Evolutionary conservation across 176 grass and related monocot species (phyloP), one percentile per base, ranked within the genome.

Genomic region (Aegilops tauschii): DNA sequence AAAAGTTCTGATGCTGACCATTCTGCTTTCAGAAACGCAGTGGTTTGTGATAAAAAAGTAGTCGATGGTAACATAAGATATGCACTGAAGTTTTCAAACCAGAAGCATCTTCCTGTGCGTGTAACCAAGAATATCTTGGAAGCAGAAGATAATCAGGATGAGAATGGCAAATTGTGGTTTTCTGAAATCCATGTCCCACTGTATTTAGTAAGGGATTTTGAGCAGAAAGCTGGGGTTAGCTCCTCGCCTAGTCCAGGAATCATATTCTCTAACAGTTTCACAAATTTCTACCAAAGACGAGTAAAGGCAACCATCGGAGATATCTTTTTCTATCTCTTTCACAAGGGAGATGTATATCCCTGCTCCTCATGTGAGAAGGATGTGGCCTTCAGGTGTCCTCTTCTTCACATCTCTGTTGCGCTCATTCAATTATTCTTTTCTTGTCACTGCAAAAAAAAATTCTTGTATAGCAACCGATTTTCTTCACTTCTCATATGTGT

Each of bases 81-180:
- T 35, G 90, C 94, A 76, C 80, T 99, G 62, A 94, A 68, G 80
- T 96, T 99, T 81, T 59, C 80, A 65, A 96, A 94, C 69, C 97
- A 96, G 89, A 96, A 96, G 90, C 97, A 99, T 81, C 87, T 96
- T 71, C 92, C 94, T 90, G 86, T 90, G 69, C 90, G 90, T 23
- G 78, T 99, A 73, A 93, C 90, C 65, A 99, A 99, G 85, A 99
- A 92, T 94, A 92, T 99, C 86, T 61, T 96, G 76, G 97, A 96
- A 91, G 72, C 79, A 49, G 92, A 94, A 89, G 86, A 78, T 88
- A 91, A 85, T 82, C 79, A 89, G 61, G 75, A 62, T 62, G 84
- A 82, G 80, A 91, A 89, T 88, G 83, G 79, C 7, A 96, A 88
- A 65, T 79, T 91, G 59, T 99, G 97, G 97, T 99, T 99, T 89